Conservation (phyloP, 1,139 yeast genomes). For the Protomyces lactucae-debilis region DNA sequence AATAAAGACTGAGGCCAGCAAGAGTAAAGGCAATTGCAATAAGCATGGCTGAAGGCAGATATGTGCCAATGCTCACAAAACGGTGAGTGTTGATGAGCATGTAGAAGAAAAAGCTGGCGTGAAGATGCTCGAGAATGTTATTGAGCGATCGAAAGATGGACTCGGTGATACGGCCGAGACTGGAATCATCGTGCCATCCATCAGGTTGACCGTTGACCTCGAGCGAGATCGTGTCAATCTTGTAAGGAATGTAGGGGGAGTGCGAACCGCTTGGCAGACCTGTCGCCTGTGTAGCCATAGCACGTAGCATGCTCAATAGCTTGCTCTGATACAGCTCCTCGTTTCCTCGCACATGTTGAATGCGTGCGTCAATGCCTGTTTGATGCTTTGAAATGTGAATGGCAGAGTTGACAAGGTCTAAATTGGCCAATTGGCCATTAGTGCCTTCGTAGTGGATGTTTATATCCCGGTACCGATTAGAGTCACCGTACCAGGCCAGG, state of each 20-base stretch:
- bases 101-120: conserved; percentile 93
- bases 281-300: conserved; percentile 61
- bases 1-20: conserved; percentile 52
- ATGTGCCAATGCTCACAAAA: conserved; percentile 91
- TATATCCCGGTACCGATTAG: conserved; percentile 65
- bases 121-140: conserved; percentile 89
- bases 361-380: conserved; percentile 64
- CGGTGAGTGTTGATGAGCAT: conserved; percentile 68
- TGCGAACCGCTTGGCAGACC: conserved; percentile 45
- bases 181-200: conserved; percentile 63
- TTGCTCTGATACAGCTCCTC: conserved; percentile 45
- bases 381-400: conserved; percentile 58
- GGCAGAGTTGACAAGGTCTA: conserved; percentile 82
- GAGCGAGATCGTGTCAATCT: conserved; percentile 77
- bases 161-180: conserved; percentile 85
- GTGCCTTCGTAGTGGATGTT: conserved; percentile 81
- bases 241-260: conserved; percentile 26
- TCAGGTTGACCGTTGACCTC: conserved; percentile 52
- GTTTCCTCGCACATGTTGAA: conserved; percentile 56
- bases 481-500: conserved; percentile 65
- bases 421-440: conserved; percentile 91
- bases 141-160: conserved; percentile 83
- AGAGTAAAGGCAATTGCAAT: conserved; percentile 67
- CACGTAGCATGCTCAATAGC: conserved; percentile 55
- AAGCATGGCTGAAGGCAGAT: conserved; percentile 78